Percentiles rank a stretch among this genome's conserved stretches.
These are phyloP conservation scores for Puccinia brachypodii DNA, from an alignment of 1,284 basidiomycete genomes.

Conservation along the genomic window DNA sequence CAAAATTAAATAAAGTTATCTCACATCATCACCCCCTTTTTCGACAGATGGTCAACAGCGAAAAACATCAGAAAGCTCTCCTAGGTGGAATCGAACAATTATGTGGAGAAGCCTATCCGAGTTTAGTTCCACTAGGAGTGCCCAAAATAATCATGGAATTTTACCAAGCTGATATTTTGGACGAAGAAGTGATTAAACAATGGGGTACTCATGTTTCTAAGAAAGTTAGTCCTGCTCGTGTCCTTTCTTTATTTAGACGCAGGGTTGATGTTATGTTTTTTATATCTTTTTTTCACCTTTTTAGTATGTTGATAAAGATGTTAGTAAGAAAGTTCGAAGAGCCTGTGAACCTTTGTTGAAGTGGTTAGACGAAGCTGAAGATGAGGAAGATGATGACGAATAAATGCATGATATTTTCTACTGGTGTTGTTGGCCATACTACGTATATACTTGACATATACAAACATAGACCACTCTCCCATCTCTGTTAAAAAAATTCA, in stretches of 20 bases:
- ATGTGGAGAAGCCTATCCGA: conserved; percentile 68
- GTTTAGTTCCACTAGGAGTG: conserved; percentile 63
- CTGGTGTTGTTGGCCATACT: neutral
- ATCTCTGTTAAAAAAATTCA: too few species aligned
- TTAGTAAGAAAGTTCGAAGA: conserved; percentile 91
- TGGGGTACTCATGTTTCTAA: conserved; percentile 98
- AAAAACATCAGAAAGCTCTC: conserved; percentile 93
- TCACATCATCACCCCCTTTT: neutral
- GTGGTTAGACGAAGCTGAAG: conserved; percentile 46
- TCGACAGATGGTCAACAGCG: conserved; percentile 62
- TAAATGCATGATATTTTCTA: neutral
- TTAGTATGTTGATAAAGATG: conserved; percentile 91
- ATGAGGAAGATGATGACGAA: conserved; percentile 38
- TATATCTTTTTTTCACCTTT: neutral
- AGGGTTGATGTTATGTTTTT: neutral
- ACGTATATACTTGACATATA: neutral
- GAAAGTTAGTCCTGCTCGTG: conserved; percentile 58
- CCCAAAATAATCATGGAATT: conserved; percentile 94
- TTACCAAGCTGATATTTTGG: conserved; percentile 89
- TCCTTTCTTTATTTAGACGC: neutral
- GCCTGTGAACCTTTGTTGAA: conserved; percentile 87
- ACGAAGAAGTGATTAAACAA: conserved; percentile 83
- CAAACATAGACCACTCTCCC: too few species aligned
- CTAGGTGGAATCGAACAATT: conserved; percentile 85
- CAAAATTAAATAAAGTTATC: neutral